Base-by-base conservation (phyloP, 1,284 basidiomycete species). In the Cutaneotrichosporon sp. region DNA sequence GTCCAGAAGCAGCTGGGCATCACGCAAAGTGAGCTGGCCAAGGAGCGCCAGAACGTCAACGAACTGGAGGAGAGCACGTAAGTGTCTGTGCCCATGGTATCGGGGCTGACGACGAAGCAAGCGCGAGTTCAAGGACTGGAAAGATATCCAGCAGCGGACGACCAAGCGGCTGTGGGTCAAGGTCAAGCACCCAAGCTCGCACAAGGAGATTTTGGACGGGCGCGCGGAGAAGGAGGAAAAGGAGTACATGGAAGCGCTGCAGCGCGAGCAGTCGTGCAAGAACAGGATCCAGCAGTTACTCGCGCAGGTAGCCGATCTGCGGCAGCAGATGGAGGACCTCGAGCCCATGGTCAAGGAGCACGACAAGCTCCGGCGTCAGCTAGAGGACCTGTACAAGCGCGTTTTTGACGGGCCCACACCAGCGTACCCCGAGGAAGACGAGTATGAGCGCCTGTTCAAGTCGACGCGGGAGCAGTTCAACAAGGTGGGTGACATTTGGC, bases 141-240 rank as follows among this genome's bases (percentile, higher is more conserved):
- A 53, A 26, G 54, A 57, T 23, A 61, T 61, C 42, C 46, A 59
- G 30, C 43, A 54, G 5, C 62, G 62, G 17, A 60, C 59, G 13
- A 38, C 45, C 52, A 59, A 59, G 38, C 59, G 62, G 1, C 39
- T 61, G 5, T 61, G 59, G 62, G 56, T 56, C 30, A 53, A 55
- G 43, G 50, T 63, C 47, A 55, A 52, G 26, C 56, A 61, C 46
- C 62, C 62, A 0, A 45, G 33, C 12, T 23, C 46, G 13, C 40
- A 47, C 22, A 47, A 42, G 20, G 46, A 56, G 34, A 38, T 20
- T 3, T 52, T 64, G 7, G 17, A 38, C 9, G 42, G 41, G 39
- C 57, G 54, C 46, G 60, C 60, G 49, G 48, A 56, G 23, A 61
- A 61, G 46, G 63, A 62, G 50, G 59, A 65, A 52, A 50, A 50